These are phyloP conservation scores for Pythium scleroteichum DNA, from an alignment of 352 stramenopile genomes.

Conservation along the genomic window DNA sequence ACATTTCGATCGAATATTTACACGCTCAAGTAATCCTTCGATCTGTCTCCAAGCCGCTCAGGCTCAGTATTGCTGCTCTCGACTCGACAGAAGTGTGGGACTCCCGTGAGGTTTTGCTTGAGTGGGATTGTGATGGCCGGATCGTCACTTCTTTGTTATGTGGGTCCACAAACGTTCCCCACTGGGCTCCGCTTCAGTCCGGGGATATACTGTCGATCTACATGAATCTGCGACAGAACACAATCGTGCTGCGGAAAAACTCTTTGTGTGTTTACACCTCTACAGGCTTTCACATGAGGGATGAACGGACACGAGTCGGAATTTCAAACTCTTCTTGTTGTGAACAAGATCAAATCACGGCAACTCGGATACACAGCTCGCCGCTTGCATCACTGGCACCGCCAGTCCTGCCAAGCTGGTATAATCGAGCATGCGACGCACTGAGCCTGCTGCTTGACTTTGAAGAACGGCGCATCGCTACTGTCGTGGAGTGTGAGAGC, in stretches of 20 bases:
- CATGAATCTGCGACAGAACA: constrained; percentile 1
- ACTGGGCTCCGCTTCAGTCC: constrained; percentile 22
- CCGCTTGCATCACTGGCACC: constrained; percentile 37
- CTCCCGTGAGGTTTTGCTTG: constrained; percentile 1
- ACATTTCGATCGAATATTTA: not conserved
- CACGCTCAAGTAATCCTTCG: constrained; percentile 3
- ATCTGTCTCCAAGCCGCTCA: constrained; percentile 1
- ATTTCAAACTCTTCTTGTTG: not conserved
- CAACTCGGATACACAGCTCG: constrained; percentile 29
- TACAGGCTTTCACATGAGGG: not conserved
- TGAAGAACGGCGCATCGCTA: constrained; percentile 33
- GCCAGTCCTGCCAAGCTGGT: constrained; percentile 49
- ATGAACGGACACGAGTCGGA: not conserved
- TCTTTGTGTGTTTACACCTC: constrained; percentile 1
- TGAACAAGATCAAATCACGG: constrained; percentile 1
- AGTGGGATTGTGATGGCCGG: constrained; percentile 10
- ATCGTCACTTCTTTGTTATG: constrained; percentile 1
- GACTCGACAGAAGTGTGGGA: no score
- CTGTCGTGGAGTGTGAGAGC: constrained; percentile 54
- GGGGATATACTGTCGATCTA: constrained; percentile 39
- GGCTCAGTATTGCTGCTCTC: constrained; percentile 2
- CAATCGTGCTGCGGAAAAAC: constrained; percentile 21
- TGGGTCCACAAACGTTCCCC: not conserved
- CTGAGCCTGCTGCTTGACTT: constrained; percentile 64
- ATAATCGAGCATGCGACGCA: constrained; percentile 57